Evolutionary conservation across 768 basidiomycete genomes (phyloP), one percentile per base, ranked within the genome.

Genomic region (Lactifluus hygrophoroides): DNA sequence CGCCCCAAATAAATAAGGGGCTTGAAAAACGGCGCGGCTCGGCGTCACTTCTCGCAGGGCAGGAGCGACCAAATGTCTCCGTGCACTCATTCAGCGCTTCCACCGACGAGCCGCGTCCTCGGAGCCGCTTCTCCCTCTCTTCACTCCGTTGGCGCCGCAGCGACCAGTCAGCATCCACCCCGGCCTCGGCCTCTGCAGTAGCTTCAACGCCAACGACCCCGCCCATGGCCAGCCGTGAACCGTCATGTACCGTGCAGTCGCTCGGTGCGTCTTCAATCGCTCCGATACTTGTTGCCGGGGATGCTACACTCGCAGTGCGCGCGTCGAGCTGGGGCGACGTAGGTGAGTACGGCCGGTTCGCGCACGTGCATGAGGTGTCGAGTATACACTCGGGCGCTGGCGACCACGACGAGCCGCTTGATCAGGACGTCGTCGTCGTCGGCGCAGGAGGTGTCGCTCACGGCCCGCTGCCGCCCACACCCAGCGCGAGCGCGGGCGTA

Each of bases 251-350:
- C 14, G 16, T n/a, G 11, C 23, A 25, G 27, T 42, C 56, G 5
- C 23, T 37, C 8, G n/a, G 14, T 6, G 19, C 10, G 5, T 3
- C 38, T 34, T 11, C 6, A 0, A 1, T 13, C 10, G 16, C 21
- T 11, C 38, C 43, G 28, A 17, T 14, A 5, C 49, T 51, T 35
- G n/a, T 23, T 19, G 56, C 43, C 25, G 27, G 30, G n/a, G 48
- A 32, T 32, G 23, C 13, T 5, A 37, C 30, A 13, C 48, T 23
- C 1, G 60, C 57, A 7, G 54, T 63, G 57, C 64, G 64, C 25
- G 64, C 64, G 2, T 62, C 64, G 30, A 64, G 64, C 48, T 64
- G 64, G 64, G 64, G 64, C 23, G 61, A 64, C 32, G 61, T 64
- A 27, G 57, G 57, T 8, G 64, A 64, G n/a, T 64, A 64, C 8